Conservation (phyloP, 192 early-diverging fungal genomes). For the Dissophora ornata region DNA sequence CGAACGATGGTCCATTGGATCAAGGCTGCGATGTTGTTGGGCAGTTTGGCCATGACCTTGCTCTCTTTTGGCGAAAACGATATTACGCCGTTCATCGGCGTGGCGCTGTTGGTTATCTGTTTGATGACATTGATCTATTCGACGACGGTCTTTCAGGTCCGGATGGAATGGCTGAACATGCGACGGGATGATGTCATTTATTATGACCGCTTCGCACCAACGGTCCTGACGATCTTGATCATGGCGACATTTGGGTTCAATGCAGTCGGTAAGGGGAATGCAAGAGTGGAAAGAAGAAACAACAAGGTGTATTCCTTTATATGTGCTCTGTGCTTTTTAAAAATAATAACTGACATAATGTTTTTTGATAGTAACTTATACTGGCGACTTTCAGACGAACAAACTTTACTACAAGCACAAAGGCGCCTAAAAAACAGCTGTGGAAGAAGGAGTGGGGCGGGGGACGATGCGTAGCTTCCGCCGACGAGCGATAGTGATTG, state of each 20-base stretch:
- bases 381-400: conserved; percentile 7
- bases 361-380: conserved; percentile 3
- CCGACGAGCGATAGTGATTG: no score
- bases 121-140: conserved; percentile 25
- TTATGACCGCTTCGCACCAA: conserved; percentile 18
- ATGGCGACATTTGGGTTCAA: neutral
- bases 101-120: conserved; percentile 12
- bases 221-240: conserved; percentile 2
- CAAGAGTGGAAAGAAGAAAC: neutral
- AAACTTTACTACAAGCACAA: conserved; percentile 9
- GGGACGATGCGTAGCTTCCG: no score
- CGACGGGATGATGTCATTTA: conserved; percentile 19
- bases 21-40: conserved; percentile 26
- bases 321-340: no score
- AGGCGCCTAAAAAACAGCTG: no score
- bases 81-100: conserved; percentile 14
- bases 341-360: neutral
- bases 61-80: conserved; percentile 29
- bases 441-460: no score
- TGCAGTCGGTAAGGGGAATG: neutral
- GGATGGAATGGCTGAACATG: conserved; percentile 41
- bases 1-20: conserved; percentile 37
- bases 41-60: conserved; percentile 19
- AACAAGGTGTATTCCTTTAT: no score
- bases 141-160: conserved; percentile 17